These are phyloP conservation scores for Mycena indigotica DNA, from an alignment of 768 basidiomycete species.

Conservation along the genomic window DNA sequence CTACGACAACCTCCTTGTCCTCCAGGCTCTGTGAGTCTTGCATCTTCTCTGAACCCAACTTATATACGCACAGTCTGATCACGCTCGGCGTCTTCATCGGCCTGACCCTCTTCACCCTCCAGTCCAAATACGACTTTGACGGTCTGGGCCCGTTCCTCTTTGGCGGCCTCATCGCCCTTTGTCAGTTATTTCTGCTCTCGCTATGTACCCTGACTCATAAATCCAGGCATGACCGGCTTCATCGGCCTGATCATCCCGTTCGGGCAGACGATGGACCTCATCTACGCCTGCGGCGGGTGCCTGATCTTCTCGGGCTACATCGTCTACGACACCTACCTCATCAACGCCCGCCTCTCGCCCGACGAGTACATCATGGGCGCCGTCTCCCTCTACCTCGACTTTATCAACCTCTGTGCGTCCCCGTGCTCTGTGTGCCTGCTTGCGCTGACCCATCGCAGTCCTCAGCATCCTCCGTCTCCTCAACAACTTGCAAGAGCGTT, in stretches of 20 bases:
- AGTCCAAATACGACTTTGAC: slow-evolving; percentile 97
- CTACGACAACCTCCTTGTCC: slow-evolving; percentile 68
- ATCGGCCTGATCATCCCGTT: slow-evolving; percentile 89
- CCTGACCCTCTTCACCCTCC: slow-evolving; percentile 91
- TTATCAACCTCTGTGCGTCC: slow-evolving; percentile 82
- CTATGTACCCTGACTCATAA: background rate
- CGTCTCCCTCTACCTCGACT: slow-evolving; percentile 93
- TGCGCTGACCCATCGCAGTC: slow-evolving; percentile 46
- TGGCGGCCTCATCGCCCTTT: slow-evolving; percentile 75
- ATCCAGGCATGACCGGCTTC: slow-evolving; percentile 76
- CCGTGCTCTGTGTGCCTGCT: background rate
- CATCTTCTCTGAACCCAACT: slow-evolving; percentile 10
- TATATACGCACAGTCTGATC: slow-evolving; percentile 57
- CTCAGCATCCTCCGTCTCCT: slow-evolving; percentile 83
- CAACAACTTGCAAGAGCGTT: slow-evolving; percentile 58
- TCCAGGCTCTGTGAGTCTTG: slow-evolving; percentile 78
- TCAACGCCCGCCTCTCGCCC: slow-evolving; percentile 85
- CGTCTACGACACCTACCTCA: slow-evolving; percentile 87
- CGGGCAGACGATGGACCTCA: slow-evolving; percentile 74
- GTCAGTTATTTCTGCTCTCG: slow-evolving; percentile 35
- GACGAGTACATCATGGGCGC: slow-evolving; percentile 94
- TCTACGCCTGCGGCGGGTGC: slow-evolving; percentile 76
- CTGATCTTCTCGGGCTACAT: slow-evolving; percentile 89
- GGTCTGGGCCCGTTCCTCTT: slow-evolving; percentile 92
- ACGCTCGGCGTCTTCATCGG: slow-evolving; percentile 93